Percentiles rank a stretch among this genome's conserved stretches.
Conservation (phyloP, 1,284 basidiomycete species). For the Phellopilus nigrolimitatus region DNA sequence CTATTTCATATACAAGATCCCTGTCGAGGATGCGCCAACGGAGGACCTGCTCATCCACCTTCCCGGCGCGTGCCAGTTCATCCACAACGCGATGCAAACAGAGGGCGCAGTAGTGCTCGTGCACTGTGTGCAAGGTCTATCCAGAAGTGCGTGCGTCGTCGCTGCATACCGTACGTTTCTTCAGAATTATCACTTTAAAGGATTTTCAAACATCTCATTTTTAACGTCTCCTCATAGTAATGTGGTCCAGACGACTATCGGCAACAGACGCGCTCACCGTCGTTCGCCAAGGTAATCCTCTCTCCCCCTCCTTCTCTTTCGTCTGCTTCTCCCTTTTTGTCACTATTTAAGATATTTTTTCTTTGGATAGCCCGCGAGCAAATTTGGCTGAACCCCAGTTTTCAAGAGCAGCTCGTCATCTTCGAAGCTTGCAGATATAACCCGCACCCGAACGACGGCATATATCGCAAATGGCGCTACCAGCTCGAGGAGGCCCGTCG, state of each 20-base stretch:
- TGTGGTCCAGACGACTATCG: constrained; percentile 20
- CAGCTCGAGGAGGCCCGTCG: constrained; percentile 18
- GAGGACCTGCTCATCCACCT: constrained; percentile 19
- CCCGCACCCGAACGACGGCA: constrained; percentile 15
- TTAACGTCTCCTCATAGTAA: constrained; percentile 10
- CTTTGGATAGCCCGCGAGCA: constrained; percentile 15
- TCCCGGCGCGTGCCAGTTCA: constrained; percentile 19
- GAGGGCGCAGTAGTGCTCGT: constrained; percentile 14
- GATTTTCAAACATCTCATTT: not conserved
- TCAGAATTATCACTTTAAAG: not conserved
- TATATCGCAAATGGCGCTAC: constrained; percentile 16
- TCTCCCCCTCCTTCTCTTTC: not conserved
- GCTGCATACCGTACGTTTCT: constrained; percentile 16
- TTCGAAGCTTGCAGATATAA: constrained; percentile 19
- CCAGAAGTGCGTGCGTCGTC: constrained; percentile 19
- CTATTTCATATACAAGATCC: constrained; percentile 19
- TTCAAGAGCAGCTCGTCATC: constrained; percentile 19
- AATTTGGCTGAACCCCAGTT: constrained; percentile 20
- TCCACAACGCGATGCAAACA: constrained; percentile 17
- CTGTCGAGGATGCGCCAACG: constrained; percentile 14
- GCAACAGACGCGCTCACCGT: constrained; percentile 18
- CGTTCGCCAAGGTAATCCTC: constrained; percentile 12
- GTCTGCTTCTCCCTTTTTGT: not conserved
- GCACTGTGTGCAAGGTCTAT: constrained; percentile 19
- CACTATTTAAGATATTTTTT: not conserved